These are phyloP conservation scores for Meyerozyma carpophila DNA, from an alignment of 1,139 yeast species.

Conservation along the genomic window DNA sequence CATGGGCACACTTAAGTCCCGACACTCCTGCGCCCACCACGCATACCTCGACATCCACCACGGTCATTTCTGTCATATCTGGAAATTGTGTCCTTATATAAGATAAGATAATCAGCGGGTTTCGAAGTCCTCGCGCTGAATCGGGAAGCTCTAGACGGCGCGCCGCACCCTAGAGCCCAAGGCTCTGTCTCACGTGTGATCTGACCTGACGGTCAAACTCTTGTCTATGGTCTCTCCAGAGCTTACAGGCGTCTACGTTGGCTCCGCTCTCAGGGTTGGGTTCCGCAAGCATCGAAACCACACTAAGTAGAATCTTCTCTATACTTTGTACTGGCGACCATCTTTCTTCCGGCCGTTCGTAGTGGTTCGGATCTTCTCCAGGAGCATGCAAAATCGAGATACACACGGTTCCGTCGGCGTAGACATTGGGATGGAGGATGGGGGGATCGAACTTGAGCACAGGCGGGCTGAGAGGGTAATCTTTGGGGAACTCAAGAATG, in stretches of 20 bases:
- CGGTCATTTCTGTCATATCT: neutral
- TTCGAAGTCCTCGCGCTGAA: neutral
- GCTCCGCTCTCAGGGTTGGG: conserved; percentile 98
- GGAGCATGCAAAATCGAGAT: conserved; percentile 93
- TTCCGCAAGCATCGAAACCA: conserved; percentile 93
- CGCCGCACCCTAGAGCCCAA: conserved; percentile 38
- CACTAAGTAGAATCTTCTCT: conserved; percentile 87
- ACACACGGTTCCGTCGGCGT: conserved; percentile 92
- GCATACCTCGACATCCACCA: conserved; percentile 10
- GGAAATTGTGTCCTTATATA: neutral
- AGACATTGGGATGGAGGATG: conserved; percentile 86
- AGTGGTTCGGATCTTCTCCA: conserved; percentile 95
- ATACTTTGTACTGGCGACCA: conserved; percentile 98
- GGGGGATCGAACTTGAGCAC: conserved; percentile 77
- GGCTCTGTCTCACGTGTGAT: conserved; percentile 57
- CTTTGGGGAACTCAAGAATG: conserved; percentile 71
- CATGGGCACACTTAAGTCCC: conserved; percentile 73
- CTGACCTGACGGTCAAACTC: conserved; percentile 64
- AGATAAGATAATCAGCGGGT: neutral
- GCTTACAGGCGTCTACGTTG: conserved; percentile 90
- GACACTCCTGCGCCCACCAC: conserved; percentile 81
- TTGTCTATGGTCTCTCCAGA: conserved; percentile 81
- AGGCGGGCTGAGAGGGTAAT: conserved; percentile 93
- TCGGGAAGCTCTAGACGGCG: neutral
- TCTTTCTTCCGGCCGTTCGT: conserved; percentile 90